Conservation (phyloP, 331 rosid genomes). For the Rosa hybrid region DNA sequence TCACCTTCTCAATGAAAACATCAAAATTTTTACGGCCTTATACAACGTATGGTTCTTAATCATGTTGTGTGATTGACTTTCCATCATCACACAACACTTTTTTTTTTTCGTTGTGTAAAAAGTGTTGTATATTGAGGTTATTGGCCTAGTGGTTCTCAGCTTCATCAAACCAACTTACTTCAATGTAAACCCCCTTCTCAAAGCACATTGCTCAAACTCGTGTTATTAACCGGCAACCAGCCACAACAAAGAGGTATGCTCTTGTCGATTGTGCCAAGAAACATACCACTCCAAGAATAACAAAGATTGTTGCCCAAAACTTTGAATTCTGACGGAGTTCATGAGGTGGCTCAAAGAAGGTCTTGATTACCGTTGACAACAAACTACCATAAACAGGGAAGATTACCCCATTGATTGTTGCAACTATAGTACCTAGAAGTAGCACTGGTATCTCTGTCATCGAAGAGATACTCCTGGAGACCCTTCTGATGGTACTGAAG, state of each 20-base stretch:
- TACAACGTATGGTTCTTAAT: no score
- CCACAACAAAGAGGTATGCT: conserved; percentile 61
- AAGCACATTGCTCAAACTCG: conserved; percentile 64
- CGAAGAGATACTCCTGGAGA: conserved; percentile 47
- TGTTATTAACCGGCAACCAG: conserved; percentile 60
- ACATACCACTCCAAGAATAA: conserved; percentile 41
- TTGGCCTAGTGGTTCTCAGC: no score
- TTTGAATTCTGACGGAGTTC: conserved; percentile 53
- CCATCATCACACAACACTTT: no score
- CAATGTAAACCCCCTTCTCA: conserved; percentile 78
- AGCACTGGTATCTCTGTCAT: conserved; percentile 74
- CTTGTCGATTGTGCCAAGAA: conserved; percentile 42
- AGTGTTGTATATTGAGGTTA: no score
- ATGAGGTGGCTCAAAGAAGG: conserved; percentile 56
- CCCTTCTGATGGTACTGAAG: conserved; percentile 23
- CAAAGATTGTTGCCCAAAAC: conserved; percentile 59
- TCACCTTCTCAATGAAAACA: no score
- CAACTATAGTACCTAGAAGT: conserved; percentile 51
- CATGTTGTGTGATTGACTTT: no score
- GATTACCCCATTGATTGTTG: conserved; percentile 50
- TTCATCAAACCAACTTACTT: conserved; percentile 83
- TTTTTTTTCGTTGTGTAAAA: no score
- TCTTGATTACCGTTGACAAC: conserved; percentile 43
- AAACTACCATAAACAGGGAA: conserved; percentile 54
- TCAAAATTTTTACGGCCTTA: no score